Conservation (phyloP, 805 yeast species). For the Saccharomycopsis sp. region DNA sequence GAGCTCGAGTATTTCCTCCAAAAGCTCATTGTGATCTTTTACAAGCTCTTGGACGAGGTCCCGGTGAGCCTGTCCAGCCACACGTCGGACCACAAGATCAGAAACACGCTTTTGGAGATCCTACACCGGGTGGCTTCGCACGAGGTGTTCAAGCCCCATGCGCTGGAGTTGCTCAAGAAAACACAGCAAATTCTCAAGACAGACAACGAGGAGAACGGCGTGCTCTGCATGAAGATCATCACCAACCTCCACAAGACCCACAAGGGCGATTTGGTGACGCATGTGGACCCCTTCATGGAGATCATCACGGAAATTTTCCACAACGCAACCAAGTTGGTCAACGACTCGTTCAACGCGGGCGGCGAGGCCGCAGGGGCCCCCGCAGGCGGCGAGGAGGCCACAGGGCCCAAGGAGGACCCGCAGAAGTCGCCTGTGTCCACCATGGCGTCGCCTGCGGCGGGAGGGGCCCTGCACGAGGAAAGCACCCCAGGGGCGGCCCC, state of each 20-base stretch:
- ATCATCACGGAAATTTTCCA: conserved; percentile 69
- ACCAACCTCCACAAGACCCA: conserved; percentile 82
- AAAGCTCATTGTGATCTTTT: conserved; percentile 61
- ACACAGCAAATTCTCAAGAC: conserved; percentile 55
- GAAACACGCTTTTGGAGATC: conserved; percentile 72
- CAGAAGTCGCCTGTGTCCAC: neutral
- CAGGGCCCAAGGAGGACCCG: neutral
- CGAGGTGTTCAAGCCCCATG: conserved; percentile 69
- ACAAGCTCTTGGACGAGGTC: conserved; percentile 53
- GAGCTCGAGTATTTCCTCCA: conserved; percentile 76
- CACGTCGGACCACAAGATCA: conserved; percentile 68
- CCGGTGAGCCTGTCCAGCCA: conserved; percentile 63
- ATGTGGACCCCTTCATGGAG: conserved; percentile 73
- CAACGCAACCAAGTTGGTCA: conserved; percentile 70
- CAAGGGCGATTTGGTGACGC: conserved; percentile 59
- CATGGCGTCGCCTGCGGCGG: conserved; percentile 1
- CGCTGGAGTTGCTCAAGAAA: conserved; percentile 50
- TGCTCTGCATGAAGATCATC: conserved; percentile 77
- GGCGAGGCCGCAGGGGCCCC: neutral
- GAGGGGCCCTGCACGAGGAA: conserved; percentile 12
- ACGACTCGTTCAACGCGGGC: conserved; percentile 50
- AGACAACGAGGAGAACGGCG: conserved; percentile 96
- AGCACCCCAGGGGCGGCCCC: neutral
- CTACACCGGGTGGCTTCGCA: conserved; percentile 76
- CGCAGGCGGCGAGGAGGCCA: neutral